Evolutionary conservation across 2,329 filamentous ascomycete species (phyloP), one percentile per base, ranked within the genome.

Genomic region (Xylariaceae sp.): DNA sequence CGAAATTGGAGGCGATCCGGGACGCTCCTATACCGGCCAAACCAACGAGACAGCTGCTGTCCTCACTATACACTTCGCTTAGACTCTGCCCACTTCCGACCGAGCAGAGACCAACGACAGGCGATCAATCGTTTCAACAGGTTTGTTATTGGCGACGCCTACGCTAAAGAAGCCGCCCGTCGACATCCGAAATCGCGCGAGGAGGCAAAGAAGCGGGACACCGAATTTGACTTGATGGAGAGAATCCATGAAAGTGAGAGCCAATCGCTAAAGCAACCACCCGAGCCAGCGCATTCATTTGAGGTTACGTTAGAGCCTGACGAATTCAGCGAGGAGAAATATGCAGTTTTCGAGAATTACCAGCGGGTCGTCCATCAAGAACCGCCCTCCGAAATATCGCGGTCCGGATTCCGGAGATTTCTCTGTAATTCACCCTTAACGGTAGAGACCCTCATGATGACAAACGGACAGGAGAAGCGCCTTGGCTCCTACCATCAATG

Each of bases 31-130:
- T 94, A 94, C 72, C 85, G 90, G 56, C 89, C 90, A 11, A 88
- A 94, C 70, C 86, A 91, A 64, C 81, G 81, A 53, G 80, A 85
- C 51, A 89, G 91, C 57, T 99, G 94, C 67, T 99, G 94, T 71
- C 92, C 92, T 37, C 92, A 97, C 67, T 97, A 93, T 70, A 92
- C 89, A 1, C 86, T 94, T 48, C 84, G 89, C 40, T 77, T 92
- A 16, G 87, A 91, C 64, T 83, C 84, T 20, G 70, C 76, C 40
- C 74, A 78, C 32, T 89, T 89, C 72, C 85, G 82, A 60, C 77
- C 89, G 5, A 81, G 83, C 23, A 85, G 83, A 68, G 86, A 91
- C 64, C 91, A 94, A 65, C 80, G 90, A 30, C 87, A 92, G 67
- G 80, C 87, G 1, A 71, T 91, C 61, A 91, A 93, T 70, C 82